phyloP scores from a whole-genome alignment of 768 basidiomycete species.

The Lentinula detonsa region DNA sequence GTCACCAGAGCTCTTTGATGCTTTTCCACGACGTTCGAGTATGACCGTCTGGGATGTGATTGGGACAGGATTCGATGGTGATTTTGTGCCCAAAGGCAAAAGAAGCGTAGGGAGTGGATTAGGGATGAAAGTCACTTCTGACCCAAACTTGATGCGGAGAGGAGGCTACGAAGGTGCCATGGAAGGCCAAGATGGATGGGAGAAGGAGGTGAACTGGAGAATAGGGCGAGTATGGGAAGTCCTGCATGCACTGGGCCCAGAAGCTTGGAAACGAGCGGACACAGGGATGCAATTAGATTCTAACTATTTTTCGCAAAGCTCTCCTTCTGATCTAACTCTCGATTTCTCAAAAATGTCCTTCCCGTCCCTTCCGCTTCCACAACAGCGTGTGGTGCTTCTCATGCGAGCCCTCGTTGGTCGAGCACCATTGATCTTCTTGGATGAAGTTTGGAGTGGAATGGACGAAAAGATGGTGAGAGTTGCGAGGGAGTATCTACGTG shows the following conservation, averaged over 20 bases:
- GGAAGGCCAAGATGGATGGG: conserved; percentile 12
- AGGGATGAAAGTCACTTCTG: conserved; percentile 15
- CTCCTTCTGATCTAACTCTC: not conserved
- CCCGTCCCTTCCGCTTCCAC: conserved; percentile 58
- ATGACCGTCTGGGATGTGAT: conserved; percentile 76
- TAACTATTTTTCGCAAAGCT: not conserved
- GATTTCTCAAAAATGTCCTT: conserved; percentile 51
- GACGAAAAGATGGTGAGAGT: conserved; percentile 67
- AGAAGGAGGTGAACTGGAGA: conserved; percentile 27
- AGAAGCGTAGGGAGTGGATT: conserved; percentile 39
- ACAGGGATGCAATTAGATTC: not conserved
- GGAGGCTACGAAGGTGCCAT: conserved; percentile 1
- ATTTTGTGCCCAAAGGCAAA: conserved; percentile 51
- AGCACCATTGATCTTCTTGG: conserved; percentile 74
- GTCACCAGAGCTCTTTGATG: conserved; percentile 86
- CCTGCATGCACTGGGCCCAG: conserved; percentile 58
- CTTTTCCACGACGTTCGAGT: conserved; percentile 71
- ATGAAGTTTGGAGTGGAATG: conserved; percentile 95
- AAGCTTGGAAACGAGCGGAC: conserved; percentile 31
- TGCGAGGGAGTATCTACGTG: conserved; percentile 57
- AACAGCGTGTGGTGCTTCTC: conserved; percentile 77
- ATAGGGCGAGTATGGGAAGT: conserved; percentile 42
- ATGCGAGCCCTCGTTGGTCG: conserved; percentile 79
- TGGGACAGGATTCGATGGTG: conserved; percentile 86
- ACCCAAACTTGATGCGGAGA: conserved; percentile 14